Conservation (phyloP, 257 asterid species). For the Striga asiatica region DNA sequence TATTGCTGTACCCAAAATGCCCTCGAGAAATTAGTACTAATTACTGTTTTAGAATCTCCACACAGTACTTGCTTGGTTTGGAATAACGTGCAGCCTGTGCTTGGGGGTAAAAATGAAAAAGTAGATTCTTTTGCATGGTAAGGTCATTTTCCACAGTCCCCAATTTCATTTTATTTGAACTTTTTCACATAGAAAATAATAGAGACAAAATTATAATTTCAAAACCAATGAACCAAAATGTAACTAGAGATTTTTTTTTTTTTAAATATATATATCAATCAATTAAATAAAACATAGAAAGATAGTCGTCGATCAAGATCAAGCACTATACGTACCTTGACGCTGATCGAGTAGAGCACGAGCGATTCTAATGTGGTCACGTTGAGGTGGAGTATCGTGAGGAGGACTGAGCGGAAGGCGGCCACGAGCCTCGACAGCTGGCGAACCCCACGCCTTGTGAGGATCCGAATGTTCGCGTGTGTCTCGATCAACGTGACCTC, state of each 20-base stretch:
- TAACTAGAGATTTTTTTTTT: too few species aligned
- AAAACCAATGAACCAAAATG: too few species aligned
- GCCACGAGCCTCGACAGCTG: conserved; percentile 74
- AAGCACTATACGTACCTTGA: too few species aligned
- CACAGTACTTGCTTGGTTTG: conserved; percentile 29
- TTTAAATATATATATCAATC: too few species aligned
- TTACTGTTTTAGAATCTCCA: conserved; percentile 25
- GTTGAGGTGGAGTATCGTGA: conserved; percentile 77
- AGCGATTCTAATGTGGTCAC: conserved; percentile 68
- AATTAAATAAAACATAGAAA: too few species aligned
- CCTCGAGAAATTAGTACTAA: conserved; percentile 1
- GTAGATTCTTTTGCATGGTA: conserved; percentile 68
- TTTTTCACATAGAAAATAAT: too few species aligned
- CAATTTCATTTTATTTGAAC: conserved; percentile 30
- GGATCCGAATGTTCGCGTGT: conserved; percentile 79
- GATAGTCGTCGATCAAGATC: too few species aligned
- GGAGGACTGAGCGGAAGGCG: conserved; percentile 48
- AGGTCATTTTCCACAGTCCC: conserved; percentile 59
- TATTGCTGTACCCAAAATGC: conserved; percentile 23
- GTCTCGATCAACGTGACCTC: conserved; percentile 89
- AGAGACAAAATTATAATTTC: too few species aligned
- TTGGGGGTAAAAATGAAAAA: conserved; percentile 16
- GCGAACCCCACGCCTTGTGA: conserved; percentile 45
- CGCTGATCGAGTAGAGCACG: conserved; percentile 89
- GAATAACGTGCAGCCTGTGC: conserved; percentile 34